phyloP scores from a whole-genome alignment of 2,329 filamentous ascomycete species.

The Neonectria punicea region DNA sequence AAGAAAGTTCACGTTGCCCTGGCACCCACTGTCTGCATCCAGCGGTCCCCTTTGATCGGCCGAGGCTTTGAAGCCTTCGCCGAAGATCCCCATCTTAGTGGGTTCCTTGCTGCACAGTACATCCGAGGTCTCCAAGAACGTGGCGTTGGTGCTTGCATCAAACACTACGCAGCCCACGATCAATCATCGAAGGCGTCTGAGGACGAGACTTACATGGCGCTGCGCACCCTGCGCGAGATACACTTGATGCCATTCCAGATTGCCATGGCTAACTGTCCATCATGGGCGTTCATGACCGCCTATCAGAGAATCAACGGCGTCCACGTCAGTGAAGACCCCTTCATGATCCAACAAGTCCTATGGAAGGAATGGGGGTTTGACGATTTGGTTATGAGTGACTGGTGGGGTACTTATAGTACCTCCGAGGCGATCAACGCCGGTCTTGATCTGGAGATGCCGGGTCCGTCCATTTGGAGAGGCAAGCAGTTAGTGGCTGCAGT shows the following conservation, averaged over 20 bases:
- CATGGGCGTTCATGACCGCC: conserved; percentile 46
- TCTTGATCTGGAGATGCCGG: conserved; percentile 48
- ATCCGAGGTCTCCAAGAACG: conserved; percentile 50
- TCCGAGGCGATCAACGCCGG: conserved; percentile 40
- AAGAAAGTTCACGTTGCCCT: conserved; percentile 76
- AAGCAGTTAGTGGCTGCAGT: conserved; percentile 36
- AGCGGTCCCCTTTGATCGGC: conserved; percentile 52
- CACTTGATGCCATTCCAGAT: conserved; percentile 51
- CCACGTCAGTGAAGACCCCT: conserved; percentile 37
- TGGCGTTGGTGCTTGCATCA: conserved; percentile 52
- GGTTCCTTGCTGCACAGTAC: conserved; percentile 43
- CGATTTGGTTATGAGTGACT: conserved; percentile 43
- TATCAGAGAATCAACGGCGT: conserved; percentile 52
- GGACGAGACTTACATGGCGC: conserved; percentile 17
- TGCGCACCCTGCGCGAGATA: conserved; percentile 29
- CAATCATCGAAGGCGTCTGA: conserved; percentile 33
- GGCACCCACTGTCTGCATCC: conserved; percentile 48
- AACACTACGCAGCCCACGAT: conserved; percentile 55
- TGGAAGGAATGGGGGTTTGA: conserved; percentile 54
- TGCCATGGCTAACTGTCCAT: conserved; percentile 46
- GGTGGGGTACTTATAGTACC: conserved; percentile 45
- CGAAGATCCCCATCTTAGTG: conserved; percentile 53
- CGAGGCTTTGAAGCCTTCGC: conserved; percentile 53
- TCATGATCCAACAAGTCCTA: conserved; percentile 42
- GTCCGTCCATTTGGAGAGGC: conserved; percentile 38